Percentiles rank a stretch among this genome's conserved stretches.
phyloP scores from a whole-genome alignment of 2,329 filamentous ascomycete species.

The Pyricularia grisea region DNA sequence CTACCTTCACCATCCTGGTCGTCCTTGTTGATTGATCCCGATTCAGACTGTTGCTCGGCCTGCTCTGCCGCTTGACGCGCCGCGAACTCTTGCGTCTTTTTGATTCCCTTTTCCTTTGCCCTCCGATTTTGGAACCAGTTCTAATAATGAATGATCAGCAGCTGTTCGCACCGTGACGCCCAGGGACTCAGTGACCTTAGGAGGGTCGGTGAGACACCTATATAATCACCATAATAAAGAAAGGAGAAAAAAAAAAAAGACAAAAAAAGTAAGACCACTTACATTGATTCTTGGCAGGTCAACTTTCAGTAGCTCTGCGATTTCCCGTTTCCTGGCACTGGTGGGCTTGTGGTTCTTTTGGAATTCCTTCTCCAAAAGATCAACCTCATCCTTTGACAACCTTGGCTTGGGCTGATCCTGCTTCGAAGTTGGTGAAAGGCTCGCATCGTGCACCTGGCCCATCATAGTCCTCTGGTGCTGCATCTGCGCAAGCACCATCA shows the following conservation, averaged over 20 bases:
- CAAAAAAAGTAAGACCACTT: constrained; percentile 13
- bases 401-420: constrained; percentile 40
- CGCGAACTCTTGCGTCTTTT: constrained; percentile 42
- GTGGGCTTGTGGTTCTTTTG: constrained; percentile 56
- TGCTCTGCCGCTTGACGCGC: constrained; percentile 30
- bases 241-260: constrained; percentile 8
- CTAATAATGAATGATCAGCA: constrained; percentile 28
- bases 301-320: constrained; percentile 53
- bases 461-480: constrained; percentile 14
- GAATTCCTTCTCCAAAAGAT: constrained; percentile 51
- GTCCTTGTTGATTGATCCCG: constrained; percentile 22
- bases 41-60: constrained; percentile 11
- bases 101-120: constrained; percentile 56
- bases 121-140: constrained; percentile 63
- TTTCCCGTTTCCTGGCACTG: constrained; percentile 49
- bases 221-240: neutral
- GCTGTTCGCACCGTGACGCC: neutral
- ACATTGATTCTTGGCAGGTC: constrained; percentile 57
- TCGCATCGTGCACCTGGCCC: constrained; percentile 13
- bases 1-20: constrained; percentile 16
- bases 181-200: neutral
- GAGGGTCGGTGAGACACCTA: neutral
- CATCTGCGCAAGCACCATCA: constrained; percentile 9
- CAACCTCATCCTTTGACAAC: constrained; percentile 49
- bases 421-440: constrained; percentile 12